Percentiles rank a stretch among this genome's conserved stretches.
Conservation (phyloP, 2,329 filamentous ascomycete species). For the Fusarium virguliforme region DNA sequence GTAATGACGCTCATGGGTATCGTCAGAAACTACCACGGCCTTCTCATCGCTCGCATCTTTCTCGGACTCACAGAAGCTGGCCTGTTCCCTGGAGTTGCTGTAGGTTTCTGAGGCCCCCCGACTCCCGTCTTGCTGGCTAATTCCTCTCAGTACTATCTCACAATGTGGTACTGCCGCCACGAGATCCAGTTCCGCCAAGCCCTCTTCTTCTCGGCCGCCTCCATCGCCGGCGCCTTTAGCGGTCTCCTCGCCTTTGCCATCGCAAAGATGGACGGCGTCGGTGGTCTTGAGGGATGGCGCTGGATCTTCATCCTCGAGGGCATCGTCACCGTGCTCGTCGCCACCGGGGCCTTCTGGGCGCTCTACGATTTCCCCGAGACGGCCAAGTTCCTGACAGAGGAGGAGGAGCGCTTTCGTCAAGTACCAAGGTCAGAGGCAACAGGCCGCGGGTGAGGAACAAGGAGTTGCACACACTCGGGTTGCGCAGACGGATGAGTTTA, state of each 20-base stretch:
- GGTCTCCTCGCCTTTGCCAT: slow-evolving; percentile 81
- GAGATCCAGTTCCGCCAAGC: slow-evolving; percentile 73
- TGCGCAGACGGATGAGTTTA: slow-evolving; percentile 82
- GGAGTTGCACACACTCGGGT: slow-evolving; percentile 50
- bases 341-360: slow-evolving; percentile 77
- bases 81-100: slow-evolving; percentile 75
- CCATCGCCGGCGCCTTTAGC: slow-evolving; percentile 83
- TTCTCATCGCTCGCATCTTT: slow-evolving; percentile 68
- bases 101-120: slow-evolving; percentile 37
- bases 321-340: slow-evolving; percentile 78
- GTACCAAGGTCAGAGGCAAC: slow-evolving; percentile 67
- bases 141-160: slow-evolving; percentile 64
- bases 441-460: slow-evolving; percentile 32
- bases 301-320: slow-evolving; percentile 82
- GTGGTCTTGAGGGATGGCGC: slow-evolving; percentile 72
- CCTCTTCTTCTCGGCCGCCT: slow-evolving; percentile 87
- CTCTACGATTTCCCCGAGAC: slow-evolving; percentile 88
- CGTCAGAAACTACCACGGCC: slow-evolving; percentile 65
- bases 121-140: not conserved
- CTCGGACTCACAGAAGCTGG: slow-evolving; percentile 79
- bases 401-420: slow-evolving; percentile 81
- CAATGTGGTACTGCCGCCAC: slow-evolving; percentile 73
- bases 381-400: slow-evolving; percentile 79
- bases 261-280: slow-evolving; percentile 77
- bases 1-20: slow-evolving; percentile 70